Conservation (phyloP, 345 rosid genomes). For the Acer yangbiense region DNA sequence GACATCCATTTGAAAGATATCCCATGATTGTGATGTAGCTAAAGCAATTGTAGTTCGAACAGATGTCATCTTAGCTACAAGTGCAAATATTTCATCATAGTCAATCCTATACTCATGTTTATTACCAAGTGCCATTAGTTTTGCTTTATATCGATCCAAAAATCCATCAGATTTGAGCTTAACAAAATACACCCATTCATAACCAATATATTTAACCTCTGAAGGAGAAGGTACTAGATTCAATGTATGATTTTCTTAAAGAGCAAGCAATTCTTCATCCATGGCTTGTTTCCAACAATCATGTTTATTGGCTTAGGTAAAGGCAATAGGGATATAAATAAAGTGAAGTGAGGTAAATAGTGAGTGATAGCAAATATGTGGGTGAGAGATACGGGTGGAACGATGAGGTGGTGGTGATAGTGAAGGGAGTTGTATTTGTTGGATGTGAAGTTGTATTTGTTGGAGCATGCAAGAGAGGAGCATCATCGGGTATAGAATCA, state of each 20-base stretch:
- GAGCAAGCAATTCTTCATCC: constrained; percentile 13
- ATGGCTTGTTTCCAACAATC: neutral
- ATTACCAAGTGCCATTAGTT: neutral
- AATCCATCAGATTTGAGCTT: neutral
- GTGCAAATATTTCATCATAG: constrained; percentile 7
- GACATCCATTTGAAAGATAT: constrained; percentile 1
- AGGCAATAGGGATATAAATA: too few relatives aligned
- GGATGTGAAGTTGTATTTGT: too few relatives aligned
- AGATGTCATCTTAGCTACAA: neutral
- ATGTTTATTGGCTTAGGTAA: neutral
- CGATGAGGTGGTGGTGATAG: too few relatives aligned
- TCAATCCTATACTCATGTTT: neutral
- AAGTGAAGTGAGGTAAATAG: too few relatives aligned
- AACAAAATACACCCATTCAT: constrained; percentile 2
- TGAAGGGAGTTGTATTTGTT: too few relatives aligned
- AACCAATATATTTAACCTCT: neutral
- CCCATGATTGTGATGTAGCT: neutral
- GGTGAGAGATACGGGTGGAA: too few relatives aligned
- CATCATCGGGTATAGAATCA: too few relatives aligned
- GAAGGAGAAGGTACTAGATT: neutral
- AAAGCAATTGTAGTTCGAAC: neutral
- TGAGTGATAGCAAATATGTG: too few relatives aligned
- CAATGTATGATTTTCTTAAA: neutral
- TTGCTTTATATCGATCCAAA: neutral
- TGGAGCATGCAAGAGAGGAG: too few relatives aligned